These are phyloP conservation scores for Venturia nashicola DNA, from an alignment of 2,329 filamentous ascomycete species.

Conservation along the genomic window DNA sequence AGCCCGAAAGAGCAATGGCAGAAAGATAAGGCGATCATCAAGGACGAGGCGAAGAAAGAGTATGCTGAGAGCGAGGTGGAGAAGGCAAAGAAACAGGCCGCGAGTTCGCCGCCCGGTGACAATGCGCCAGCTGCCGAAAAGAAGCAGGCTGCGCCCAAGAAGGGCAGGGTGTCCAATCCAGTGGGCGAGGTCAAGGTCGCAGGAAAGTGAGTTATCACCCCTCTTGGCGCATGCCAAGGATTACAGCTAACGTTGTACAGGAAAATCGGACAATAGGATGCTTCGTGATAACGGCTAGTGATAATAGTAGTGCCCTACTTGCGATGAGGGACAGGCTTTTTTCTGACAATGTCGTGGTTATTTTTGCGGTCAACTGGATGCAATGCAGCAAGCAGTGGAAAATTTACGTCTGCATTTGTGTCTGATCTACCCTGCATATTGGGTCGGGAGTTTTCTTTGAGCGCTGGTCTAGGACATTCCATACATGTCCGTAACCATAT, in stretches of 20 bases:
- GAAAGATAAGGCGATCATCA: slow-evolving; percentile 72
- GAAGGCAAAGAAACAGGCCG: slow-evolving; percentile 10
- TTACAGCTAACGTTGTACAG: background rate
- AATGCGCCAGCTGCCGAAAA: background rate
- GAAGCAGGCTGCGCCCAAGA: slow-evolving; percentile 5
- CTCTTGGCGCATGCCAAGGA: background rate
- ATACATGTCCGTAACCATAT: background rate
- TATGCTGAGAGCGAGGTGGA: slow-evolving; percentile 19
- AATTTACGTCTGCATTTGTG: background rate
- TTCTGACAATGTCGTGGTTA: background rate
- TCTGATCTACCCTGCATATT: background rate
- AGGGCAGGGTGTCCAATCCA: background rate
- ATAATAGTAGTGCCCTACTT: background rate
- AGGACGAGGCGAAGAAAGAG: slow-evolving; percentile 51
- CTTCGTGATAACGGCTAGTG: background rate
- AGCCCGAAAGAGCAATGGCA: slow-evolving; percentile 74
- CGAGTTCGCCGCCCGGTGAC: background rate
- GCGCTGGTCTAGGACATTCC: background rate
- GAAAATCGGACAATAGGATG: background rate
- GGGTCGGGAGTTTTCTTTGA: background rate
- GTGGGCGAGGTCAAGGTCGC: background rate
- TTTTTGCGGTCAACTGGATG: background rate
- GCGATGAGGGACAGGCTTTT: background rate
- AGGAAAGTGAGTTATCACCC: background rate
- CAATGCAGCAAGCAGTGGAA: background rate